Base-by-base conservation (phyloP, 108 stramenopile genomes). In the Skeletonema menzelii region DNA sequence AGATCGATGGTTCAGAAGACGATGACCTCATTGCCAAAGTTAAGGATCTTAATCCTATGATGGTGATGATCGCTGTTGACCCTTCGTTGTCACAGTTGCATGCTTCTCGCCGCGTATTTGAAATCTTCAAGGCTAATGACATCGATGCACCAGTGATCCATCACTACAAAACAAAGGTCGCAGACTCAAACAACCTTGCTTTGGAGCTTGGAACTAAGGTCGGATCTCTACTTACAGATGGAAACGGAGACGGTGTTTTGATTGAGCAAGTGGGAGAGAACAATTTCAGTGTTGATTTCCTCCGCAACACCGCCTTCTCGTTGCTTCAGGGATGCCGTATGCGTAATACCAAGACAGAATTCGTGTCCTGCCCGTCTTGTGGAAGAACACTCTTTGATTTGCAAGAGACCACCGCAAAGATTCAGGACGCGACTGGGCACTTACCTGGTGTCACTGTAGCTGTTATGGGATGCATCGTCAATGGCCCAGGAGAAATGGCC, bases 381-480 rank as follows among this genome's bases (percentile, higher is more conserved):
- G 97, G 97, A 46, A 85, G 97, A 59, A 98, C 97, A n/a, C 83
- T 98, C 40, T 98, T 98, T 53, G 97, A 98, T 78, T 78, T 98
- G 66, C 97, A 98, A 75, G 96, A 97, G 82, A 96, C 96, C 13
- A 98, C 97, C 1, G 96, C 94, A 38, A 70, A 84, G 67, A 98
- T 98, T 60, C 70, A 82, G 69, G 92, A 93, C 20, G 89, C 90
- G 7, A 98, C 97, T 7, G 97, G 97, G 19, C 97, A 98, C 70
- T 84, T 98, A 70, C 96, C 97, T 30, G 97, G 97, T 10, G 97
- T 98, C 17, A 92, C 96, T 7, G 91, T 98, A 72, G 97, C 97
- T n/a, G 93, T 98, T 55, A 98, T 98, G 97, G 97, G 97, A 34
- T 98, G 97, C 88, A 98, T 98, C 55, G 97, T 98, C 40, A 98